These are phyloP conservation scores for Colletotrichum caudatum DNA, from an alignment of 2,329 filamentous ascomycete genomes.

Conservation along the genomic window DNA sequence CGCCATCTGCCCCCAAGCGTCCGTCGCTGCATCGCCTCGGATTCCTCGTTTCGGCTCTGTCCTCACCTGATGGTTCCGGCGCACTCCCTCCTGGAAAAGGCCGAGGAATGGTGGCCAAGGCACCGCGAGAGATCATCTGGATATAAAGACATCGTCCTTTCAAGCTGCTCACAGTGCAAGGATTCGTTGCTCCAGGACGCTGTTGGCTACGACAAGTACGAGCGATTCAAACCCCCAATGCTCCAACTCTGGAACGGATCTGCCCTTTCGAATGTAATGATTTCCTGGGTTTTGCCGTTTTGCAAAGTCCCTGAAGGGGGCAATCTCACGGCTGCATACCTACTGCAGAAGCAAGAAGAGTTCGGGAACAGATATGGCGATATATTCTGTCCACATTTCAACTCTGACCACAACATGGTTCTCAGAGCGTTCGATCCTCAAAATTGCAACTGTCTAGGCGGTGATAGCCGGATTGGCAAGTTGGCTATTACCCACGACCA, in stretches of 20 bases:
- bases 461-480: conserved; percentile 1
- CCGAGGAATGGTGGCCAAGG: no score
- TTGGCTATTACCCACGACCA: neutral
- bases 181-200: neutral
- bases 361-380: neutral
- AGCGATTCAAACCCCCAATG: neutral
- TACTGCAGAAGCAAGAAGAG: neutral
- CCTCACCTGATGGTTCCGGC: neutral
- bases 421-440: conserved; percentile 1
- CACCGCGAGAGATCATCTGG: no score
- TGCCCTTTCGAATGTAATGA: no score
- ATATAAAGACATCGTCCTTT: rapidly evolving
- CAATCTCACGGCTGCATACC: neutral
- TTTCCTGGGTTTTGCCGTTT: no score
- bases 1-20: neutral
- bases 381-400: conserved; percentile 4
- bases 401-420: neutral
- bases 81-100: neutral
- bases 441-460: neutral
- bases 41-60: neutral
- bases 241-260: no score
- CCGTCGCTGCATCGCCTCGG: neutral
- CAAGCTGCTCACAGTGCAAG: neutral
- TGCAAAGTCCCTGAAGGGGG: neutral
- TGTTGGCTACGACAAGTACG: no score